Evolutionary conservation across 495 filamentous ascomycete genomes (phyloP).

Genomic region (Aspergillus sclerotioniger): DNA sequence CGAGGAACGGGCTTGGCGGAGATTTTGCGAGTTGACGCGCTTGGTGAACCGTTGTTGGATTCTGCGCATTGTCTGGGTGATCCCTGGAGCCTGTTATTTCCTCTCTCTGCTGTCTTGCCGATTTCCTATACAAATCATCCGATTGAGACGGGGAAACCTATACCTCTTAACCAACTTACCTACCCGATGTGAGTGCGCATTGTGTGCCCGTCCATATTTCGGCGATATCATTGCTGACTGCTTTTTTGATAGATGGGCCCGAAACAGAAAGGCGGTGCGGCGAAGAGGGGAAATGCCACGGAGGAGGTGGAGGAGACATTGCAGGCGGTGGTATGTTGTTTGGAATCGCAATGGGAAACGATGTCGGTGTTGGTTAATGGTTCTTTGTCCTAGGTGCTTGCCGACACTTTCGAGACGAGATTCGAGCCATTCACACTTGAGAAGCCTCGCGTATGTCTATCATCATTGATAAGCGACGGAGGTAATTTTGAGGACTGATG

Average conservation of each 20-base stretch:
- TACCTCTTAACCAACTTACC: not conserved
- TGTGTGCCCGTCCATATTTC: not conserved
- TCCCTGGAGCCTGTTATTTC: not conserved
- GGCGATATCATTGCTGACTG: not conserved
- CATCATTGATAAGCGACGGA: not conserved
- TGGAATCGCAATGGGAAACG: conserved; percentile 9
- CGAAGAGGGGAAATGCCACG: conserved; percentile 59
- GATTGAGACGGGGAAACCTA: not conserved
- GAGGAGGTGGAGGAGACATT: conserved; percentile 79
- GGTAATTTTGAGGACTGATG: conserved; percentile 4
- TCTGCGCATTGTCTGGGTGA: not conserved
- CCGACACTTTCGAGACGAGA: conserved; percentile 89
- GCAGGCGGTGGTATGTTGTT: conserved; percentile 75
- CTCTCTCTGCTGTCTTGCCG: not conserved
- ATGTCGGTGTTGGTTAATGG: conserved; percentile 14
- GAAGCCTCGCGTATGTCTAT: conserved; percentile 70
- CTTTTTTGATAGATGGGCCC: conserved; percentile 33
- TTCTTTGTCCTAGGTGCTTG: conserved; percentile 57
- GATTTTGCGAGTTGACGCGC: conserved; percentile 11
- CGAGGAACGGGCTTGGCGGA: conserved; percentile 29
- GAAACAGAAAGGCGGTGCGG: conserved; percentile 60
- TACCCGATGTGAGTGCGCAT: conserved; percentile 13
- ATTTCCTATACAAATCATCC: not conserved
- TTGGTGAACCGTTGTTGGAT: not conserved
- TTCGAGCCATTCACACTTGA: conserved; percentile 90